Evolutionary conservation across 495 filamentous ascomycete species (phyloP), one percentile per base, ranked within the genome.

Genomic region (Monascus purpureus): DNA sequence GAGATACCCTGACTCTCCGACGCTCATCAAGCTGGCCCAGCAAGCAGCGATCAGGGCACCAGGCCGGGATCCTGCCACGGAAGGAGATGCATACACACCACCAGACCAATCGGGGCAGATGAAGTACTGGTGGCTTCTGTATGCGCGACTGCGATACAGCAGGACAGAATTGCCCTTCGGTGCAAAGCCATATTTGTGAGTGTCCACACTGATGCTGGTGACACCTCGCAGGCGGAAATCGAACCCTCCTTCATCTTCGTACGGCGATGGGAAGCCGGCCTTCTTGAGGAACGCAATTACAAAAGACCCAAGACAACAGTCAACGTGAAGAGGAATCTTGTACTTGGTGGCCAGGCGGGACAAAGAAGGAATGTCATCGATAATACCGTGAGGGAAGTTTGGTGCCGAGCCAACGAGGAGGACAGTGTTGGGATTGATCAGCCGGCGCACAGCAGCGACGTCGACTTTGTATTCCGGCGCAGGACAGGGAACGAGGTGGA

Each of bases 111-210:
- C 78, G 4, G 92, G 78, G 22, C 80, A 85, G 53, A 99, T 73
- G 55, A 93, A 96, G 65, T 99, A 99, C 51, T 95, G 90, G 50
- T 94, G 80, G 22, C 68, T 66, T 38, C 90, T 76, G 29, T 93
- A 72, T 26, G 70, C 56, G 25, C 73, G 63, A 33, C 70, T 82
- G 46, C 92, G 83, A 65, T 96, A 96, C 33, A 99, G 72, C 12
- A 94, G 58, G 6, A 85, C 87, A 17, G 76, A 83, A 64, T 90
- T 96, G 33, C 90, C 90, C 58, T 96, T 96, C 14, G 90, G 90
- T 0, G 90, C 92, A 55, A 99, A 99, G 15, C 90, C 90, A 53
- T 99, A 97, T 55, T 97, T 97, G 63, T 97, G 90, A 17, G 90
- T 99, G 51, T 99, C 90, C 48, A 88, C 93, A 43, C 72, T 80